Percentiles rank a stretch among this genome's conserved stretches.
Evolutionary conservation across 2,329 filamentous ascomycete species (phyloP).

Genomic region (Xylariales sp.): DNA sequence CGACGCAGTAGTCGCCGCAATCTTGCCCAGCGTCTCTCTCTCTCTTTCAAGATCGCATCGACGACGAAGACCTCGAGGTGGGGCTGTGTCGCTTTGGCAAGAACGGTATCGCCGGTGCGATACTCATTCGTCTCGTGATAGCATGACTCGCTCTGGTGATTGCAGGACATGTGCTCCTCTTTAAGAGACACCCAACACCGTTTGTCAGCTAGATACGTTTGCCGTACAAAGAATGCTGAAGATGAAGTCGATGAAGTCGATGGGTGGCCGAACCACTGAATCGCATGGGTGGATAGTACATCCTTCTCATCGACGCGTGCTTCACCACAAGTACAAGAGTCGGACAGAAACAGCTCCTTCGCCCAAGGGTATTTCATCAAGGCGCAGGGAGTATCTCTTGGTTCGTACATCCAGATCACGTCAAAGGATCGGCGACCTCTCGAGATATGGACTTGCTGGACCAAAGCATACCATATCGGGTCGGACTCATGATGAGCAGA

Average conservation of each 20-base stretch:
- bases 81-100: slow-evolving; percentile 32
- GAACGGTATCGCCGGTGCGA: slow-evolving; percentile 54
- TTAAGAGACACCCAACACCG: slow-evolving; percentile 58
- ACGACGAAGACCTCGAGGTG: slow-evolving; percentile 60
- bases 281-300: slow-evolving; percentile 50
- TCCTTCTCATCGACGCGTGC: slow-evolving; percentile 48
- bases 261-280: slow-evolving; percentile 53
- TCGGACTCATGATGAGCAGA: slow-evolving; percentile 38
- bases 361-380: slow-evolving; percentile 62
- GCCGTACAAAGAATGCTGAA: slow-evolving; percentile 62
- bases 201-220: slow-evolving; percentile 59
- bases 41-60: slow-evolving; percentile 28
- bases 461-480: slow-evolving; percentile 65
- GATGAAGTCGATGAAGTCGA: slow-evolving; percentile 21
- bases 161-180: slow-evolving; percentile 50
- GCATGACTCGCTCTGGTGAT: too few species aligned
- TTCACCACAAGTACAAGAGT: slow-evolving; percentile 65
- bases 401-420: slow-evolving; percentile 70
- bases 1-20: slow-evolving; percentile 53
- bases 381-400: slow-evolving; percentile 66
- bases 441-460: slow-evolving; percentile 49
- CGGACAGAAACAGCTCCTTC: slow-evolving; percentile 73
- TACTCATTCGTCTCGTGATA: slow-evolving; percentile 28
- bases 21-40: slow-evolving; percentile 24
- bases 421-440: slow-evolving; percentile 42